Conservation (phyloP, 1,284 basidiomycete species). For the Tilletiaria anomala region DNA sequence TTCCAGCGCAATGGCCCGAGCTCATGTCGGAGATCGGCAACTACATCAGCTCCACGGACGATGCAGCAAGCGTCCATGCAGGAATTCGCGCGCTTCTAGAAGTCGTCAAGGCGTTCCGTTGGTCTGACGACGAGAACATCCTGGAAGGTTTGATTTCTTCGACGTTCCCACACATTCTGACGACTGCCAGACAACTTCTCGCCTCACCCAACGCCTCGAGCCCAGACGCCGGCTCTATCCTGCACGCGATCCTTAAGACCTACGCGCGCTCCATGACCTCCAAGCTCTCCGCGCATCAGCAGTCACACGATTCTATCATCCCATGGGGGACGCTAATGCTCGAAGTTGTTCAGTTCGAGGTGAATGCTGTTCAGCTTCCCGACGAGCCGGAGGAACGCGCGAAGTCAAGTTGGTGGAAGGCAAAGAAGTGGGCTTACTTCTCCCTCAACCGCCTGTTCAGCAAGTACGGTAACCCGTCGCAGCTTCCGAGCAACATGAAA, state of each 20-base stretch:
- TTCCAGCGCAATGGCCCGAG: conserved; percentile 26
- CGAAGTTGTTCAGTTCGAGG: conserved; percentile 26
- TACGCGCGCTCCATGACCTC: conserved; percentile 35
- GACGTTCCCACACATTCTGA: conserved; percentile 28
- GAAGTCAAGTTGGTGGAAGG: conserved; percentile 31
- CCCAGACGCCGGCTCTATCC: conserved; percentile 25
- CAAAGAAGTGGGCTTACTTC: conserved; percentile 39
- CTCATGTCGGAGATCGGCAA: conserved; percentile 26
- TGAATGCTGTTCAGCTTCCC: conserved; percentile 16
- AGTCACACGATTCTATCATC: conserved; percentile 31
- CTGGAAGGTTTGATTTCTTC: conserved; percentile 24
- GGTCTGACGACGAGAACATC: conserved; percentile 17
- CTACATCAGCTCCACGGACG: conserved; percentile 8
- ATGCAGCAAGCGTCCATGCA: conserved; percentile 5
- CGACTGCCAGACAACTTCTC: conserved; percentile 19
- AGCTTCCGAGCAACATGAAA: conserved; percentile 27
- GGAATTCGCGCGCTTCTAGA: conserved; percentile 33
- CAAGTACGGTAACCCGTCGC: conserved; percentile 33
- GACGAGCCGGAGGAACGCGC: conserved; percentile 21
- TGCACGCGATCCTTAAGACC: conserved; percentile 33
- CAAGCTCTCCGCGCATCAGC: conserved; percentile 29
- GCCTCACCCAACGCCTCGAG: conserved; percentile 18
- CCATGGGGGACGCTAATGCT: conserved; percentile 36
- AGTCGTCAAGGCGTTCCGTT: conserved; percentile 26
- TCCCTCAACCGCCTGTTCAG: conserved; percentile 37